A percentile compares a stretch with the other conserved stretches of the same genome.
These are phyloP conservation scores for Penicillium sp. DNA, from an alignment of 2,329 filamentous ascomycete genomes.

Conservation along the genomic window DNA sequence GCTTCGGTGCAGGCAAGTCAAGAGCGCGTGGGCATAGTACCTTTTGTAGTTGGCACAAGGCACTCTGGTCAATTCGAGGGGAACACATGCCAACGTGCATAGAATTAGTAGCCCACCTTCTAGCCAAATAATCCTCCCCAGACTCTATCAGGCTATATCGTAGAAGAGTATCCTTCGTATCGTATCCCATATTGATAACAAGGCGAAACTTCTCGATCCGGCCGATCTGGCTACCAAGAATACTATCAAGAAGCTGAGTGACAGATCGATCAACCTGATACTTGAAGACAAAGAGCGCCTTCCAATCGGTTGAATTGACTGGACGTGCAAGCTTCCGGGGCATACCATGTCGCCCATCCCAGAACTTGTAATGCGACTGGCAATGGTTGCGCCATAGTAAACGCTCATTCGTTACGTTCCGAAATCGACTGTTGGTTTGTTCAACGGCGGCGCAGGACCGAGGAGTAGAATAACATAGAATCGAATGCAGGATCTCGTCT, in stretches of 20 bases:
- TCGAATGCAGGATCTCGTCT: slow-evolving; percentile 79
- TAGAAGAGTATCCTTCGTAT: slow-evolving; percentile 81
- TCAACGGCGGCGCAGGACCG: slow-evolving; percentile 52
- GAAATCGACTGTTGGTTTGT: slow-evolving; percentile 62
- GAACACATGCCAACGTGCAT: not conserved
- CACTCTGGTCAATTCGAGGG: slow-evolving; percentile 6
- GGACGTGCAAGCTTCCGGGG: slow-evolving; percentile 53
- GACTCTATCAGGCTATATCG: slow-evolving; percentile 61
- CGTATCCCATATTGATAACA: slow-evolving; percentile 73
- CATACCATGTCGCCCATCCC: slow-evolving; percentile 67
- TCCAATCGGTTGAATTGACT: slow-evolving; percentile 69
- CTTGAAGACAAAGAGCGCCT: slow-evolving; percentile 61
- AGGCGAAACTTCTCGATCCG: slow-evolving; percentile 67
- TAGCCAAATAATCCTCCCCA: slow-evolving; percentile 72
- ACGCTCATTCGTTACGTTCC: slow-evolving; percentile 65
- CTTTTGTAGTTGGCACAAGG: slow-evolving; percentile 40
- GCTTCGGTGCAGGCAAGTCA: slow-evolving; percentile 77
- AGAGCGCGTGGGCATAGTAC: slow-evolving; percentile 70
- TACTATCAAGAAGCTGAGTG: slow-evolving; percentile 59
- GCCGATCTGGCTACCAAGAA: slow-evolving; percentile 68
- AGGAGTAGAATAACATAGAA: slow-evolving; percentile 64
- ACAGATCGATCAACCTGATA: slow-evolving; percentile 53
- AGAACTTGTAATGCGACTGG: slow-evolving; percentile 65
- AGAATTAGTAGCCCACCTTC: slow-evolving; percentile 47
- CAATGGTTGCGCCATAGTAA: slow-evolving; percentile 82